Percentiles rank a stretch among this genome's conserved stretches.
Evolutionary conservation across 495 filamentous ascomycete species (phyloP).

Genomic region (Penicillium coffeae): DNA sequence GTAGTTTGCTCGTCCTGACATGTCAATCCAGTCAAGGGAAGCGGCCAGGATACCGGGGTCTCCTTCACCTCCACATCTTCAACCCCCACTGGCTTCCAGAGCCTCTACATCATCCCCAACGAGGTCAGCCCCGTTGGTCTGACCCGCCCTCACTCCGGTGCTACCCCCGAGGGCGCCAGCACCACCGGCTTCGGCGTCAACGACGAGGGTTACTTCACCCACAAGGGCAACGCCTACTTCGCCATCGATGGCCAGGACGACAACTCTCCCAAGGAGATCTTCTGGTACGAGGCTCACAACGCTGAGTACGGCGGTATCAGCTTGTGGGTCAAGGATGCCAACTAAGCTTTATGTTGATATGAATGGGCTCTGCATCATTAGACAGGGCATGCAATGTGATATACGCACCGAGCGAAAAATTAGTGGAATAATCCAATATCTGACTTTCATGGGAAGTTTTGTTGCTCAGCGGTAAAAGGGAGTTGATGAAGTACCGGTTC

Average conservation of each 20-base stretch:
- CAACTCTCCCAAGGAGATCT: conserved; percentile 20
- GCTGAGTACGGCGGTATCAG: conserved; percentile 14
- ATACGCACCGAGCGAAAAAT: too few species aligned
- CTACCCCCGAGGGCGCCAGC: conserved; percentile 24
- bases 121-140: conserved; percentile 20
- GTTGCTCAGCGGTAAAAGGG: too few species aligned
- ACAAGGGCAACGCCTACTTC: conserved; percentile 24
- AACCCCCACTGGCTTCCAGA: conserved; percentile 29
- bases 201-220: conserved; percentile 27
- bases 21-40: conserved; percentile 7
- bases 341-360: neutral
- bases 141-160: conserved; percentile 31
- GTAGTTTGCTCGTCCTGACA: too few species aligned
- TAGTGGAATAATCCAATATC: too few species aligned
- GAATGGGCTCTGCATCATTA: neutral
- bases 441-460: too few species aligned
- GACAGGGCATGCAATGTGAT: neutral
- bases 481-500: too few species aligned
- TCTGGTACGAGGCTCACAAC: conserved; percentile 27
- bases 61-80: conserved; percentile 23
- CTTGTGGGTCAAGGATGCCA: conserved; percentile 33
- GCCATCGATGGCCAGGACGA: conserved; percentile 24
- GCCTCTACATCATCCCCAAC: conserved; percentile 28
- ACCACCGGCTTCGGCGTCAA: conserved; percentile 24
- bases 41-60: conserved; percentile 16